Base-by-base conservation (phyloP, 2,329 filamentous ascomycete genomes). In the Fusarium paranaense region DNA sequence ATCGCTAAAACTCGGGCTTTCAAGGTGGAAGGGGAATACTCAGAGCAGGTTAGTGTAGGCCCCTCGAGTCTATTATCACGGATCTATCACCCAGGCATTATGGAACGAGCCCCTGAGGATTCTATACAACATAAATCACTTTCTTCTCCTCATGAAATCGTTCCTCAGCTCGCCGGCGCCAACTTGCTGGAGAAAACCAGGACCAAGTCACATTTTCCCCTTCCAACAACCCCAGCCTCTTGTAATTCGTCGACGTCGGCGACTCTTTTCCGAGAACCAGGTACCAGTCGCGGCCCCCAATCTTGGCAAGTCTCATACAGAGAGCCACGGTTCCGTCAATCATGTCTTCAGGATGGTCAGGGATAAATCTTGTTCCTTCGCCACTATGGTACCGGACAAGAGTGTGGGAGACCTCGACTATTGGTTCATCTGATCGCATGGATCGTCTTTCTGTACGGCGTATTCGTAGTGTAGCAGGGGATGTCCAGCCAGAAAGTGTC, bases 101-200 rank as follows among this genome's bases (percentile, higher is more conserved):
- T 9, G 30, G 30, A 32, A 10, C 9, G 30, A 32, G 9, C 9
- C 30, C 30, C 30, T 32, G 30, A 10, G 30, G 30, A 9, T 32
- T 32, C 18, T 38, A 70, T 47, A 65, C n/a, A 59, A 70, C 42
- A 14, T 52, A 33, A 5, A 69, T 3, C 37, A 59, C 62, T 1
- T 22, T 47, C 22, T 59, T 69, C 66, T 71, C 59, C 20, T 71
- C 69, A 7, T 66, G 30, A 33, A 58, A 69, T 8, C 69, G 62
- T 4, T 61, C 45, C 32, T 69, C 59, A 4, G 59, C 69, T 3
- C 69, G 62, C 10, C 58, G 50, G 2, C 52, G 66, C 69, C 69
- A 71, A 30, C 66, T 69, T 18, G 27, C n/a, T 0, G 33, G 33
- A 16, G 62, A 66, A 11, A 50, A 42, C 69, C 69, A 71, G 27